A percentile compares a stretch with the other conserved stretches of the same genome.
These are phyloP conservation scores for Linnemannia elongata DNA, from an alignment of 192 early-diverging fungal genomes.

Conservation along the genomic window DNA sequence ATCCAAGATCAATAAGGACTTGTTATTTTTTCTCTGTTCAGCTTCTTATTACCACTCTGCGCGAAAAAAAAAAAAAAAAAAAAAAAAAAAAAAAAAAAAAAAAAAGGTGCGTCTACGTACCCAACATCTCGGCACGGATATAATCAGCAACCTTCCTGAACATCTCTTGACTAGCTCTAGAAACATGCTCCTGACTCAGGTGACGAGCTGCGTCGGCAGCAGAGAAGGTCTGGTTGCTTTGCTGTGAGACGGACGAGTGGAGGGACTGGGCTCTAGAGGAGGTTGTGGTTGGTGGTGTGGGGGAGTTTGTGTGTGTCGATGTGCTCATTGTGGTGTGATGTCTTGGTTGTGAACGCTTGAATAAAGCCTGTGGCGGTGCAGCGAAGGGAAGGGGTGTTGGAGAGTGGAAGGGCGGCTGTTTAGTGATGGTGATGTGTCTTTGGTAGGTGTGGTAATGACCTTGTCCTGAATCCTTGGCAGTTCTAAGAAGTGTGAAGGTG, in stretches of 20 bases:
- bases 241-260: conserved; percentile 35
- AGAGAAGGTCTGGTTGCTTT: conserved; percentile 26
- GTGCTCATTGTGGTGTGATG: background rate
- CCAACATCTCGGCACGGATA: conserved; percentile 55
- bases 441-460: too few species aligned
- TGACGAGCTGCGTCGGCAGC: conserved; percentile 43
- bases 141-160: conserved; percentile 58
- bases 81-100: too few species aligned
- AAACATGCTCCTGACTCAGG: conserved; percentile 51
- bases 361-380: background rate
- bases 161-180: conserved; percentile 60
- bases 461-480: too few species aligned
- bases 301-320: background rate
- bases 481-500: too few species aligned
- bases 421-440: too few species aligned
- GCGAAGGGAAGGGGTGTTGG: background rate
- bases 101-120: conserved; percentile 18
- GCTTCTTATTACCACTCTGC: background rate
- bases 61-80: too few species aligned
- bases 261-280: conserved; percentile 37
- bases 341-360: background rate
- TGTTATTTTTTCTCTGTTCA: background rate
- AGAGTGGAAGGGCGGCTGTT: background rate
- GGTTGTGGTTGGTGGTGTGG: conserved; percentile 25
- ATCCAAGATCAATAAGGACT: background rate